Percentiles rank a stretch among this genome's conserved stretches.
These are phyloP conservation scores for Naganishia vishniacii DNA, from an alignment of 768 basidiomycete genomes.

Conservation along the genomic window DNA sequence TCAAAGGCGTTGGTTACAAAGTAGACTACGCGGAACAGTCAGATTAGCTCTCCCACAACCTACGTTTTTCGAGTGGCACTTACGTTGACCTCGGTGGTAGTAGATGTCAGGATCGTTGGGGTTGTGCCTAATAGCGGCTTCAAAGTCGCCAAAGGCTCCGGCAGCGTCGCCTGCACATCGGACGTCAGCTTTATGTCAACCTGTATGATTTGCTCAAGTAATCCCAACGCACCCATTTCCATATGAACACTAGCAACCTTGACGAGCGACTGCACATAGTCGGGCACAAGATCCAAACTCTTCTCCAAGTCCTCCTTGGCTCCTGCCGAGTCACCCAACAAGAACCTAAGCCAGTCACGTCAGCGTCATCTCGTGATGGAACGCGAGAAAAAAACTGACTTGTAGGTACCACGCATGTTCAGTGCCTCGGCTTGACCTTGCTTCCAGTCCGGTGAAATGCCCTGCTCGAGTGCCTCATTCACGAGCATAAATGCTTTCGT, in stretches of 20 bases:
- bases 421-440: conserved; percentile 69
- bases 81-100: conserved; percentile 96
- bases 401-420: conserved; percentile 93
- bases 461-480: conserved; percentile 81
- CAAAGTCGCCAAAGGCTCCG: conserved; percentile 84
- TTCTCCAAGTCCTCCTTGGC: conserved; percentile 79
- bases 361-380: neutral
- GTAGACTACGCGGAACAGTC: conserved; percentile 57
- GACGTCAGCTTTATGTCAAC: too few relatives aligned
- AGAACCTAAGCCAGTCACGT: conserved; percentile 59
- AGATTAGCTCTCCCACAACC: neutral
- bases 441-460: conserved; percentile 66
- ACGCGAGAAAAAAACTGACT: conserved; percentile 54
- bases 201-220: too few relatives aligned
- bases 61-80: conserved; percentile 30
- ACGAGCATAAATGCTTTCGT: conserved; percentile 69
- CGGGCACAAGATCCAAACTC: conserved; percentile 62
- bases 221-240: conserved; percentile 64
- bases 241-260: conserved; percentile 96
- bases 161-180: conserved; percentile 59
- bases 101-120: conserved; percentile 87
- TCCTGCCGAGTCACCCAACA: conserved; percentile 72
- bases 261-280: conserved; percentile 78
- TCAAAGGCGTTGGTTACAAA: conserved; percentile 90
- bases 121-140: conserved; percentile 76